These are phyloP conservation scores for Neohortaea acidophila DNA, from an alignment of 495 filamentous ascomycete genomes.

Conservation along the genomic window DNA sequence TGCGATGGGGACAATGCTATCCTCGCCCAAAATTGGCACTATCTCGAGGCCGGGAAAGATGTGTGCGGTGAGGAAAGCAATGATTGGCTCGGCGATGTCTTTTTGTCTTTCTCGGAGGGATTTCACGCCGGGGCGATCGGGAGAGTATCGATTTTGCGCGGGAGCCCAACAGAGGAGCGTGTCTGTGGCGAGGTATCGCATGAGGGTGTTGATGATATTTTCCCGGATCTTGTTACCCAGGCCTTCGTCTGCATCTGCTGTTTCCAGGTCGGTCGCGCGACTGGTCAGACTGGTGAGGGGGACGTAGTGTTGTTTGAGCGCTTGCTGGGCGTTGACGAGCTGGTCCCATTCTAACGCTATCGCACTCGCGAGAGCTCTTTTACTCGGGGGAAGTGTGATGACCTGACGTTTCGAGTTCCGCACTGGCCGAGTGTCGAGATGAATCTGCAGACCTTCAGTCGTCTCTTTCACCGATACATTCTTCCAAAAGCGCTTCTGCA, in stretches of 20 bases:
- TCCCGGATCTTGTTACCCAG: slow-evolving; percentile 33
- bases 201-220: slow-evolving; percentile 46
- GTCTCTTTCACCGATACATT: slow-evolving; percentile 50
- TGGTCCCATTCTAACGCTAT: slow-evolving; percentile 89
- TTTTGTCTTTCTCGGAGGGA: slow-evolving; percentile 60
- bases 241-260: slow-evolving; percentile 39
- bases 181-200: slow-evolving; percentile 85
- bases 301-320: slow-evolving; percentile 60
- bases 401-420: slow-evolving; percentile 56
- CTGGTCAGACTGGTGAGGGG: slow-evolving; percentile 76
- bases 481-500: slow-evolving; percentile 72
- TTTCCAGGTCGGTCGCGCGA: slow-evolving; percentile 62
- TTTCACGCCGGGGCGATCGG: slow-evolving; percentile 26
- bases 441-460: slow-evolving; percentile 54
- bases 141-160: slow-evolving; percentile 33
- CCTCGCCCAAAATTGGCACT: slow-evolving; percentile 52
- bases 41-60: slow-evolving; percentile 83
- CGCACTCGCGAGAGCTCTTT: slow-evolving; percentile 69
- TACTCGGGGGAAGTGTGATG: slow-evolving; percentile 54
- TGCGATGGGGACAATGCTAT: slow-evolving; percentile 51
- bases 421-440: slow-evolving; percentile 68
- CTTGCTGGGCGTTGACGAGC: slow-evolving; percentile 62
- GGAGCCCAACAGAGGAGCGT: slow-evolving; percentile 87
- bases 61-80: slow-evolving; percentile 48
- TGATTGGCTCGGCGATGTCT: slow-evolving; percentile 47